A percentile compares a stretch with the other conserved stretches of the same genome.
Evolutionary conservation across 2,329 filamentous ascomycete genomes (phyloP).

Genomic region (Aspergillus sp.): DNA sequence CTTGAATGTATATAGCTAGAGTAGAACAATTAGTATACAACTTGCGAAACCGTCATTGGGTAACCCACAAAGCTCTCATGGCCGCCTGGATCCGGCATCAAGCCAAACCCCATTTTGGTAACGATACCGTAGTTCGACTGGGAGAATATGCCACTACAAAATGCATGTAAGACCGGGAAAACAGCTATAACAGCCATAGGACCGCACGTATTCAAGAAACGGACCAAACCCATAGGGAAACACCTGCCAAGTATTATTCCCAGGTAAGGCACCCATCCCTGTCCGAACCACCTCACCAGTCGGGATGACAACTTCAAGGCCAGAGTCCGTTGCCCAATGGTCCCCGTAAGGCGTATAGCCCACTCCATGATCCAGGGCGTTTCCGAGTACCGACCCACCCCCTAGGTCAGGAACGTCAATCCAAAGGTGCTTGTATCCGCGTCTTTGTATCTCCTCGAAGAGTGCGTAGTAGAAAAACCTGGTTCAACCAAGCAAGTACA

Average conservation of each 20-base stretch:
- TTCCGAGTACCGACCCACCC: conserved; percentile 49
- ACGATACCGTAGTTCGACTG: too few species aligned
- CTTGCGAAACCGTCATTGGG: too few species aligned
- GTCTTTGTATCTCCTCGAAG: conserved; percentile 42
- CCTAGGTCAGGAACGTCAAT: conserved; percentile 31
- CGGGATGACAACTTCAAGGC: conserved; percentile 49
- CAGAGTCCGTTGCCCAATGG: conserved; percentile 44
- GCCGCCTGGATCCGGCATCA: too few species aligned
- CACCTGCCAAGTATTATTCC: background rate
- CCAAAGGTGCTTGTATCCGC: conserved; percentile 24
- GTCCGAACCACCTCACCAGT: conserved; percentile 47
- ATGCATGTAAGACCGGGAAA: too few species aligned
- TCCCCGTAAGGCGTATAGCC: conserved; percentile 45
- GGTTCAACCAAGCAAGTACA: conserved; percentile 57
- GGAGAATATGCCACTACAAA: too few species aligned
- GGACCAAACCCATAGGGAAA: too few species aligned
- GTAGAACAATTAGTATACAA: too few species aligned
- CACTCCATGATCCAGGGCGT: conserved; percentile 47
- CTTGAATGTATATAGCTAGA: too few species aligned
- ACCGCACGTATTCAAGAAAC: too few species aligned
- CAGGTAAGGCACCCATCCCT: conserved; percentile 44
- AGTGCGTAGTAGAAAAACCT: conserved; percentile 54
- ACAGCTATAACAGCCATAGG: too few species aligned
- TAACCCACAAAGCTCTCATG: too few species aligned
- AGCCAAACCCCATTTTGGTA: too few species aligned